These are phyloP conservation scores for Kazachstania taianensis DNA, from an alignment of 805 yeast species.

Conservation along the genomic window DNA sequence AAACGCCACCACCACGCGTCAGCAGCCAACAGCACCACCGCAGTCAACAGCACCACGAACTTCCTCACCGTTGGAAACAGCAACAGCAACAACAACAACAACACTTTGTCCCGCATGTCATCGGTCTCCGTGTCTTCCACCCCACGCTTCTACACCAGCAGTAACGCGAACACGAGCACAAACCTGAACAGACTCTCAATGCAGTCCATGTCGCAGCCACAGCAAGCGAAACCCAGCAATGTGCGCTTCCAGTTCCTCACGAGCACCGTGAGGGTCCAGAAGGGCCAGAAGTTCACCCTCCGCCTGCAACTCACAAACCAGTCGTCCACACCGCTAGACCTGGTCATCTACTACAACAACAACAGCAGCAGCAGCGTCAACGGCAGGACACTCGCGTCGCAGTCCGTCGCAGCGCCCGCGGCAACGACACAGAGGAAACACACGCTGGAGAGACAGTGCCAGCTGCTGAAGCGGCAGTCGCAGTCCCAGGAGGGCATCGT, in stretches of 20 bases:
- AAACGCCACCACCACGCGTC: constrained; percentile 1
- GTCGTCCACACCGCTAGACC: constrained; percentile 17
- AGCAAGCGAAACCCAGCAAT: not conserved
- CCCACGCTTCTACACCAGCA: constrained; percentile 2
- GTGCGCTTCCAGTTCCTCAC: constrained; percentile 22
- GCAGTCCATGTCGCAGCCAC: not conserved
- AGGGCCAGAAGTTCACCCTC: constrained; percentile 20
- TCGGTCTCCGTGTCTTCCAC: constrained; percentile 2
- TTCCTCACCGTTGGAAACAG: constrained; percentile 2
- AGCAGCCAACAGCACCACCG: not conserved
- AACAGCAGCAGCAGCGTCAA: constrained; percentile 4
- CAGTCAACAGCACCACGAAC: constrained; percentile 2
- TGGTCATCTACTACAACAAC: constrained; percentile 23
- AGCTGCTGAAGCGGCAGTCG: constrained; percentile 15
- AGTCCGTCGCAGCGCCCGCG: constrained; percentile 5
- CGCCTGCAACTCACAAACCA: constrained; percentile 23
- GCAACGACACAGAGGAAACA: not conserved
- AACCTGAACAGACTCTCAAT: not conserved
- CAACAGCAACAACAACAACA: constrained; percentile 1
- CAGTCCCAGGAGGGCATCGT: constrained; percentile 24
- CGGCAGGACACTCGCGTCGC: not conserved
- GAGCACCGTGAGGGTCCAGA: constrained; percentile 11
- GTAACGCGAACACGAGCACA: not conserved
- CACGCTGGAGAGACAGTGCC: constrained; percentile 18
- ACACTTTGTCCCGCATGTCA: constrained; percentile 4